phyloP scores from a whole-genome alignment of 164 flowering plant species.

The Umbellularia californica region DNA sequence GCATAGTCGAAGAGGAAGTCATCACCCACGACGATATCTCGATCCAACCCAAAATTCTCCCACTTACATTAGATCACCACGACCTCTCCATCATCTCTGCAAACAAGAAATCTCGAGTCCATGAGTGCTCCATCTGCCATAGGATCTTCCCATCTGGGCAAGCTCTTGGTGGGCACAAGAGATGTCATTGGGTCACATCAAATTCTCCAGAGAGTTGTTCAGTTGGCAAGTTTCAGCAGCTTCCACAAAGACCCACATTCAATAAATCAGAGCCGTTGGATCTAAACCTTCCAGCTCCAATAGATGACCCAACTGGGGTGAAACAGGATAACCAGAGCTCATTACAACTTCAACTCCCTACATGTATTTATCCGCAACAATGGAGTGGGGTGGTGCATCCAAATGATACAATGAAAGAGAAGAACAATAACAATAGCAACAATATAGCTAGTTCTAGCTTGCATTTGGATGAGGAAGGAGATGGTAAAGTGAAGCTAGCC shows the following conservation, averaged over 20 bases:
- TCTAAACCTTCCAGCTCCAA: slow-evolving; percentile 71
- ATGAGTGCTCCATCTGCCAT: slow-evolving; percentile 87
- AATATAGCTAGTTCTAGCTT: slow-evolving; percentile 10
- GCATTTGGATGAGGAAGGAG: slow-evolving; percentile 59
- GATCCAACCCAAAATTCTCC: slow-evolving; percentile 28
- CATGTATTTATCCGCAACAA: slow-evolving; percentile 41
- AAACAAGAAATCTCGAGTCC: slow-evolving; percentile 69
- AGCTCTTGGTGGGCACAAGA: slow-evolving; percentile 95
- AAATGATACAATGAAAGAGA: not conserved
- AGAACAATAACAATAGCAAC: not conserved
- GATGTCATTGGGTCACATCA: slow-evolving; percentile 96
- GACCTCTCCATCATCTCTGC: slow-evolving; percentile 16
- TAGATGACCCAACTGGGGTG: slow-evolving; percentile 17
- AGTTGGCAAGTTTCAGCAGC: slow-evolving; percentile 26
- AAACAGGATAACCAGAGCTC: slow-evolving; percentile 24
- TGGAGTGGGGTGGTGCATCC: slow-evolving; percentile 32
- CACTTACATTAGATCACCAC: slow-evolving; percentile 24
- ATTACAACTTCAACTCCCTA: slow-evolving; percentile 40
- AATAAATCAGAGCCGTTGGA: slow-evolving; percentile 41
- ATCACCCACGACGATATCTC: slow-evolving; percentile 52
- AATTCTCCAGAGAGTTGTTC: slow-evolving; percentile 42
- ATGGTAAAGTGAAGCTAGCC: slow-evolving; percentile 67
- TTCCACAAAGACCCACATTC: slow-evolving; percentile 20
- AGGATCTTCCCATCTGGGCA: slow-evolving; percentile 82
- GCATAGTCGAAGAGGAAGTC: slow-evolving; percentile 42